Percentiles rank a stretch among this genome's conserved stretches.
Evolutionary conservation across 2,329 filamentous ascomycete genomes (phyloP).

Genomic region (Calonectria pseudoreteaudii): DNA sequence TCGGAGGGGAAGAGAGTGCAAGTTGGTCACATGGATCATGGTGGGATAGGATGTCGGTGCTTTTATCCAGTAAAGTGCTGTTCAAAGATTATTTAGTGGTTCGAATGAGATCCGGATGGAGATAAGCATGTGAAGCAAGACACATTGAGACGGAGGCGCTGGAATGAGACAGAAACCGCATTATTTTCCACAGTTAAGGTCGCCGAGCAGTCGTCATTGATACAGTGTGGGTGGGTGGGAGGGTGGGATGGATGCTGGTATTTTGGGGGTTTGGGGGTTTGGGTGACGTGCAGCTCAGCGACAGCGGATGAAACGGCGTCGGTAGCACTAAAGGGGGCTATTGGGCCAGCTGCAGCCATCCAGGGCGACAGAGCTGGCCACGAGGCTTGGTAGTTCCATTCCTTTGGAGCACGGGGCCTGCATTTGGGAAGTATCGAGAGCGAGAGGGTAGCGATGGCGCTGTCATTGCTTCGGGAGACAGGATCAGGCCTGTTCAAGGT

Average conservation of each 20-base stretch:
- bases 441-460: not conserved
- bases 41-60: not conserved
- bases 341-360: slow-evolving; percentile 17
- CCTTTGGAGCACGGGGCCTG: not conserved
- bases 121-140: not conserved
- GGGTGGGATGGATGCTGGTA: not conserved
- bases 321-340: slow-evolving; percentile 4
- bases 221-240: not conserved
- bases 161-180: not conserved
- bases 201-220: not conserved
- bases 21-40: not conserved
- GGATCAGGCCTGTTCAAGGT: slow-evolving; percentile 7
- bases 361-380: slow-evolving; percentile 12
- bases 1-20: not conserved
- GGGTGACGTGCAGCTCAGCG: slow-evolving; percentile 12
- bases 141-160: not conserved
- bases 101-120: not conserved
- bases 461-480: not conserved
- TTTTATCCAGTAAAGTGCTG: not conserved
- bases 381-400: slow-evolving; percentile 14
- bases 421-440: not conserved
- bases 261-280: not conserved
- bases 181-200: not conserved
- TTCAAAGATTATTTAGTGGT: not conserved
- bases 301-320: not conserved